A percentile compares a stretch with the other conserved stretches of the same genome.
Conservation (phyloP, 139 green algal genomes). For the Chlorella ohadii region DNA sequence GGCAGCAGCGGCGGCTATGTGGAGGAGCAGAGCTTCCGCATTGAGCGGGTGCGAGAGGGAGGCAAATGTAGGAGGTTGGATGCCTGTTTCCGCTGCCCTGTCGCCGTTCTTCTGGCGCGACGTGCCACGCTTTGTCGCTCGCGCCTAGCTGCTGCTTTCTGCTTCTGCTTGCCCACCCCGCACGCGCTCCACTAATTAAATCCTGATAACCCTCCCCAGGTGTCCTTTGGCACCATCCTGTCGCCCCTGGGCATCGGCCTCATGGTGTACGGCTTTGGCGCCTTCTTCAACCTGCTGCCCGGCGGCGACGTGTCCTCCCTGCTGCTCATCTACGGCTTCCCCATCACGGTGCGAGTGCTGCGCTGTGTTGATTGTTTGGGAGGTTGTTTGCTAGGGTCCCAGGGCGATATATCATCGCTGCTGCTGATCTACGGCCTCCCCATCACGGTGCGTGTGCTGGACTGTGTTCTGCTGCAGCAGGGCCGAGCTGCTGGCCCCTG, state of each 20-base stretch:
- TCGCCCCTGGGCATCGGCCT: conserved; percentile 77
- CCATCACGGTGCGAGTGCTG: conserved; percentile 57
- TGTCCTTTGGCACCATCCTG: conserved; percentile 91
- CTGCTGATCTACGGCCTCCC: conserved; percentile 99
- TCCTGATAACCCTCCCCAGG: too few species aligned
- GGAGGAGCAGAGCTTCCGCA: conserved; percentile 37
- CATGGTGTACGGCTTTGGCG: conserved; percentile 90
- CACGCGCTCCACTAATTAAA: too few species aligned
- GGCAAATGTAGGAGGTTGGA: background rate
- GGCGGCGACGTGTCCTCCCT: conserved; percentile 88
- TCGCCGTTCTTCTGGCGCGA: too few species aligned
- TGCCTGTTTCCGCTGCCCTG: background rate
- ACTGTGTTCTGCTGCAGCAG: background rate
- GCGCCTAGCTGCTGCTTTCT: too few species aligned
- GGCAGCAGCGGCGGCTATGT: conserved; percentile 20
- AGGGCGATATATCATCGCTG: conserved; percentile 84
- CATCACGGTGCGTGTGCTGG: conserved; percentile 49
- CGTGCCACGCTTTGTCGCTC: too few species aligned
- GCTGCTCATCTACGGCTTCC: conserved; percentile 98
- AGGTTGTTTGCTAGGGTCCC: too few species aligned
- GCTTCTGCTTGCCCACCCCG: too few species aligned
- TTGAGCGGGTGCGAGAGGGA: conserved; percentile 42
- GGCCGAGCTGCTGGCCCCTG: background rate
- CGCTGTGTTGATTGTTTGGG: background rate
- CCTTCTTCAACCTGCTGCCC: conserved; percentile 94